These are phyloP conservation scores for Syzygium syzygioides DNA, from an alignment of 441 rosid species.

Conservation along the genomic window DNA sequence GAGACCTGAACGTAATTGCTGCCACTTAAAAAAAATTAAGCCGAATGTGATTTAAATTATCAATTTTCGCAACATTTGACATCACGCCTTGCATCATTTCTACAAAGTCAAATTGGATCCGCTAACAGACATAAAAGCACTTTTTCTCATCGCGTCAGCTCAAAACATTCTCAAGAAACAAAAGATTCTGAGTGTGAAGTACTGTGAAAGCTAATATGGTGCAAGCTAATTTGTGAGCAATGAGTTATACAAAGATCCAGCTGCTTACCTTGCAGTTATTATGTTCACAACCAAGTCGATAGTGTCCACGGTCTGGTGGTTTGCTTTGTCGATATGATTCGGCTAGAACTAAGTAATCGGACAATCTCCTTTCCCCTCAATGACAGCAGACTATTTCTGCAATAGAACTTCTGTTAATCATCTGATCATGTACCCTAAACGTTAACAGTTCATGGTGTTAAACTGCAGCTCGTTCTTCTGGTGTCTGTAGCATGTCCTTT, in stretches of 20 bases:
- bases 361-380: not conserved
- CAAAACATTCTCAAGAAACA: not conserved
- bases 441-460: not conserved
- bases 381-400: not conserved
- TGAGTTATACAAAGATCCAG: not conserved
- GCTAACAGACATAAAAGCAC: not conserved
- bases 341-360: not conserved
- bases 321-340: not conserved
- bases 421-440: not conserved
- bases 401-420: not conserved
- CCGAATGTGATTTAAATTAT: not conserved
- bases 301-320: not conserved
- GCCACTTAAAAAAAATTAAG: not conserved
- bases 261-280: not conserved
- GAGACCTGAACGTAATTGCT: not conserved
- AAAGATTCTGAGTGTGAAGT: not conserved
- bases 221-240: not conserved
- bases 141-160: not conserved
- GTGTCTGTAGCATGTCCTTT: not conserved
- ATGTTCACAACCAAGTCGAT: not conserved
- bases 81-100: not conserved
- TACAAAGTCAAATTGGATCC: not conserved
- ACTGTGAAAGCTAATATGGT: not conserved
- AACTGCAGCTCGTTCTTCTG: not conserved
- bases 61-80: not conserved